phyloP scores from a whole-genome alignment of 352 stramenopile genomes.

The Pythium aristosporum region DNA sequence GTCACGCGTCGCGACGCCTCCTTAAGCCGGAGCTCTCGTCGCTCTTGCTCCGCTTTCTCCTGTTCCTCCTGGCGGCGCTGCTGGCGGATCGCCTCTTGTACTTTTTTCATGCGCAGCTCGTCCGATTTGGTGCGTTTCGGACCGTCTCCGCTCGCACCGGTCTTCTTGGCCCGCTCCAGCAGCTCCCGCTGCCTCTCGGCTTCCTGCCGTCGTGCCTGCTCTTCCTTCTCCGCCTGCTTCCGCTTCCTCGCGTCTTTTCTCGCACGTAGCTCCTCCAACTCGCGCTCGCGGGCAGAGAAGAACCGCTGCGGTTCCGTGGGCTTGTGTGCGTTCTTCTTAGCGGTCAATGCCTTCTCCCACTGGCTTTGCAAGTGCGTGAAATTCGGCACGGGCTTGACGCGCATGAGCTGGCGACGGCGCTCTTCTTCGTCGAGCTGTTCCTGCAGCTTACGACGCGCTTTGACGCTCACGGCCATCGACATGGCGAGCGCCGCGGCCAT shows the following conservation, averaged over 20 bases:
- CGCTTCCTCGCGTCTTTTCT: conserved; percentile 50
- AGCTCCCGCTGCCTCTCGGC: conserved; percentile 36
- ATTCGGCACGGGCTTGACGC: conserved; percentile 57
- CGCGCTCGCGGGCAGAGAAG: conserved; percentile 43
- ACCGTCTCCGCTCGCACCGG: conserved; percentile 3
- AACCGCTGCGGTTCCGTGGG: conserved; percentile 37
- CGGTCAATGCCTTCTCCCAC: conserved; percentile 43
- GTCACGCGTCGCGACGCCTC: conserved; percentile 50
- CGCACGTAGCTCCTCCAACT: conserved; percentile 38
- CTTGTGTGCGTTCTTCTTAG: conserved; percentile 35
- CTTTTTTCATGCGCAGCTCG: conserved; percentile 51
- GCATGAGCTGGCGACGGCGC: conserved; percentile 17
- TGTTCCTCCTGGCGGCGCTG: conserved; percentile 41
- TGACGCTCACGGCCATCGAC: conserved; percentile 37
- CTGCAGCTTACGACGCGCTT: conserved; percentile 49
- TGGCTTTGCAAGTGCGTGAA: conserved; percentile 59
- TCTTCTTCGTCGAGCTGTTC: conserved; percentile 42
- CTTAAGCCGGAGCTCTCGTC: conserved; percentile 38
- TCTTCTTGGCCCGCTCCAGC: conserved; percentile 31
- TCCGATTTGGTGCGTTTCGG: conserved; percentile 50
- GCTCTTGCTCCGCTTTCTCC: conserved; percentile 28
- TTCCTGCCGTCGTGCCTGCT: conserved; percentile 28
- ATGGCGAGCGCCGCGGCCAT: conserved; percentile 3
- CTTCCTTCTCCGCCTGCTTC: conserved; percentile 43
- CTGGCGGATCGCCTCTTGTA: conserved; percentile 33